Evolutionary conservation across 306 rosid genomes (phyloP).

Genomic region (Corylus heterophylla): DNA sequence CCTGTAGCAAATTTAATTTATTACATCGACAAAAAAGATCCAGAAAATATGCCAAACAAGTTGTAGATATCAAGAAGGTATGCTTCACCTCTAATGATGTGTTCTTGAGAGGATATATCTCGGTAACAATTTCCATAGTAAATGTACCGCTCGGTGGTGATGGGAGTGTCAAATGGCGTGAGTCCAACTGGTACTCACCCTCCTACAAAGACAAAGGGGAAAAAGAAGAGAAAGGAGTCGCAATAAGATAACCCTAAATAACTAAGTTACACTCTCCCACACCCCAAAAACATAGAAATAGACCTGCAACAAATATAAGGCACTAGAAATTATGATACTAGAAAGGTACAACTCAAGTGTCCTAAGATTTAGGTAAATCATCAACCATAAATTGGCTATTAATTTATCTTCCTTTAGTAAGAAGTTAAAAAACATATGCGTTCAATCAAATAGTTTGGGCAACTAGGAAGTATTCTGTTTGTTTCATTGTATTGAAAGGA

Average conservation of each 20-base stretch:
- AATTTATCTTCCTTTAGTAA: background rate
- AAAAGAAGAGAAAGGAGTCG: slow-evolving; percentile 12
- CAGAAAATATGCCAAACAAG: slow-evolving; percentile 7
- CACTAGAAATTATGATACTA: background rate
- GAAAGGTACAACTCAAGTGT: background rate
- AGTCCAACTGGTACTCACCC: slow-evolving; percentile 63
- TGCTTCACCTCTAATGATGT: slow-evolving; percentile 83
- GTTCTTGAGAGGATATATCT: slow-evolving; percentile 79
- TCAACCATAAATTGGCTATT: background rate
- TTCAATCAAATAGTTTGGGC: background rate
- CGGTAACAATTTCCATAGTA: slow-evolving; percentile 73
- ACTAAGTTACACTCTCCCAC: background rate
- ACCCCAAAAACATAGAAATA: background rate
- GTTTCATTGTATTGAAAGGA: background rate
- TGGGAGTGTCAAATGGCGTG: slow-evolving; percentile 64
- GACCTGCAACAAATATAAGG: background rate
- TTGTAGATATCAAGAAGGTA: slow-evolving; percentile 1
- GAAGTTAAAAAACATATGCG: background rate
- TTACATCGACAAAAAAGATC: slow-evolving; percentile 13
- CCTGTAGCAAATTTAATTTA: slow-evolving; percentile 54
- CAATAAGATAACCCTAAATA: background rate
- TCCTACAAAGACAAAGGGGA: slow-evolving; percentile 45
- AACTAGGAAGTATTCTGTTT: background rate
- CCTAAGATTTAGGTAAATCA: background rate
- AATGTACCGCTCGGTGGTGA: slow-evolving; percentile 75